Percentiles rank a stretch among this genome's conserved stretches.
Conservation (phyloP, 192 early-diverging fungal genomes). For the Rhizophagus clarus region DNA sequence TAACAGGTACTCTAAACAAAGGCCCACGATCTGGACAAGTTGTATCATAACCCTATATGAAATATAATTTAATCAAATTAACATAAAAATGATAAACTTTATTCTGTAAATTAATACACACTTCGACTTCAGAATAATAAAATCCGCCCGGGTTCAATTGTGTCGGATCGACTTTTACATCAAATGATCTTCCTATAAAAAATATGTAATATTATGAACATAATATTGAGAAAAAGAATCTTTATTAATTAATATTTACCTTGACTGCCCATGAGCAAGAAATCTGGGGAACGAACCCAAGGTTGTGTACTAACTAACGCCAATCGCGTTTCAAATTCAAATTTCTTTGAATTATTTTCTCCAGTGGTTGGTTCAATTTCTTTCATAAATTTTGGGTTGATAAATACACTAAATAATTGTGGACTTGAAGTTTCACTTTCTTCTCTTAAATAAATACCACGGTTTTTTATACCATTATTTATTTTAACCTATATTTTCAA, state of each 20-base stretch:
- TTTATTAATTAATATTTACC: slow-evolving; percentile 38
- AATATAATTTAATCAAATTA: neutral
- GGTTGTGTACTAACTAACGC: slow-evolving; percentile 65
- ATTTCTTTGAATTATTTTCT: slow-evolving; percentile 60
- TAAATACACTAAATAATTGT: slow-evolving; percentile 57
- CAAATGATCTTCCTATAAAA: slow-evolving; percentile 58
- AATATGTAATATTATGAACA: neutral
- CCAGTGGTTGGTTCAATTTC: slow-evolving; percentile 60
- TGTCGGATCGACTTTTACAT: slow-evolving; percentile 78
- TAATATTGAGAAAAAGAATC: too few relatives aligned
- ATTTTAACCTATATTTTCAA: slow-evolving; percentile 35
- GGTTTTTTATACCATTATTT: slow-evolving; percentile 44
- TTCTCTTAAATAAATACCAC: slow-evolving; percentile 91
- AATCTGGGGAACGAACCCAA: slow-evolving; percentile 82
- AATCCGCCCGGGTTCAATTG: slow-evolving; percentile 72
- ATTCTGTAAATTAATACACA: neutral
- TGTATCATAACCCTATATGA: slow-evolving; percentile 70
- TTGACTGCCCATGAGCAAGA: slow-evolving; percentile 65
- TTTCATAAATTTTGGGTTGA: slow-evolving; percentile 64
- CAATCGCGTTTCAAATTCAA: slow-evolving; percentile 79
- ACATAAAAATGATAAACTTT: neutral
- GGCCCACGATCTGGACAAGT: slow-evolving; percentile 69
- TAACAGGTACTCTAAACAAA: slow-evolving; percentile 86
- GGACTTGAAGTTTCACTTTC: slow-evolving; percentile 66
- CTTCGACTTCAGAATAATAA: slow-evolving; percentile 73